A percentile compares a stretch with the other conserved stretches of the same genome.
Conservation (phyloP, 2,329 filamentous ascomycete species). For the Pleomassaria siparia region DNA sequence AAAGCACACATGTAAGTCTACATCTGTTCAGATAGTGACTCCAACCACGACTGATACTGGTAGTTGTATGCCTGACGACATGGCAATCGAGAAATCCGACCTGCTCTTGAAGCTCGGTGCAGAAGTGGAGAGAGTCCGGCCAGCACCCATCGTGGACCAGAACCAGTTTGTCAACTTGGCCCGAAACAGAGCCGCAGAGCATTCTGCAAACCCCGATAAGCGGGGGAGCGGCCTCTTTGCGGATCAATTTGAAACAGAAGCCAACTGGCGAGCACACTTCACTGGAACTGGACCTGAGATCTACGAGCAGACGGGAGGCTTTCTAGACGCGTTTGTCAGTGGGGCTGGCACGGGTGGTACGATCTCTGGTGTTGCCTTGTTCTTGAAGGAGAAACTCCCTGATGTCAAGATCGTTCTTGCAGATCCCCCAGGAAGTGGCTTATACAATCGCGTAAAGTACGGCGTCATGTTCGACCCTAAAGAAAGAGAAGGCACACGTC, state of each 20-base stretch:
- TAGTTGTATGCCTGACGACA: constrained; percentile 91
- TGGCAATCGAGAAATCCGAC: constrained; percentile 83
- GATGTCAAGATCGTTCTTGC: constrained; percentile 75
- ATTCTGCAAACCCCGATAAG: constrained; percentile 61
- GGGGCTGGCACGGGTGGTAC: constrained; percentile 95
- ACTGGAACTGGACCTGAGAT: constrained; percentile 88
- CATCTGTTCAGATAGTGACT: neutral
- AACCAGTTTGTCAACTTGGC: constrained; percentile 95
- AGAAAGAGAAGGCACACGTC: constrained; percentile 85
- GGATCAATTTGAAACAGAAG: constrained; percentile 90
- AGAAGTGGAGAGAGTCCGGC: constrained; percentile 84
- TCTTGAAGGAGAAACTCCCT: constrained; percentile 73
- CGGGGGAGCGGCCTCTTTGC: constrained; percentile 85
- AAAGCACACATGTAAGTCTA: constrained; percentile 75
- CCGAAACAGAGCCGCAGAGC: constrained; percentile 71
- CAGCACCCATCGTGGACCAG: constrained; percentile 90
- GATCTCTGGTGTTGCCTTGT: constrained; percentile 81
- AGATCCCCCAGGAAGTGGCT: constrained; percentile 89
- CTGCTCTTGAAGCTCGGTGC: constrained; percentile 88
- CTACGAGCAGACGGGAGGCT: constrained; percentile 71
- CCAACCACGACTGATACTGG: constrained; percentile 1
- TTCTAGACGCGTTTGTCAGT: constrained; percentile 83
- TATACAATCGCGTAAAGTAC: constrained; percentile 89
- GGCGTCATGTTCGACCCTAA: constrained; percentile 94
- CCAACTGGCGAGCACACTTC: constrained; percentile 86